Conservation (phyloP, 768 basidiomycete genomes). For the Bullera alba region DNA sequence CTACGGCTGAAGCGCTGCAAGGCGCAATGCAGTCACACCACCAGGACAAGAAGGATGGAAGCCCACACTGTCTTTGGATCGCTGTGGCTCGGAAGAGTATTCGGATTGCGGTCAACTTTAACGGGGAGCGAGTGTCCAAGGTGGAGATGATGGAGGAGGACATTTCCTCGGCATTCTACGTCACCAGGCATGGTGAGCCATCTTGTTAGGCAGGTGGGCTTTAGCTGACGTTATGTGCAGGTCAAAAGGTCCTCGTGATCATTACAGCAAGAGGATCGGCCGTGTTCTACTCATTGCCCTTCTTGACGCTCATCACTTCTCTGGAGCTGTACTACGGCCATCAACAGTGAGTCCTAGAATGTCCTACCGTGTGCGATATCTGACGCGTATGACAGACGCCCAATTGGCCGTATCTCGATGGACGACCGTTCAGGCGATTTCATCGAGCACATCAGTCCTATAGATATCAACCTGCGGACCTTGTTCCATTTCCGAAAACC, state of each 20-base stretch:
- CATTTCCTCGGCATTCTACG: slow-evolving; percentile 51
- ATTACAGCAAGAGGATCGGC: slow-evolving; percentile 38
- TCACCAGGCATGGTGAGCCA: slow-evolving; percentile 59
- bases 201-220: background rate
- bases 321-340: slow-evolving; percentile 30
- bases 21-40: slow-evolving; percentile 50
- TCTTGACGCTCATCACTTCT: slow-evolving; percentile 35
- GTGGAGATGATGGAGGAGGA: slow-evolving; percentile 61
- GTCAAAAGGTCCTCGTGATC: slow-evolving; percentile 38
- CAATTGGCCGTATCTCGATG: slow-evolving; percentile 38
- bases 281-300: slow-evolving; percentile 38
- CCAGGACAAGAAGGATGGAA: slow-evolving; percentile 39
- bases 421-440: slow-evolving; percentile 46
- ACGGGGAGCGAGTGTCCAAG: slow-evolving; percentile 61
- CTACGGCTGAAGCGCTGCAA: slow-evolving; percentile 41
- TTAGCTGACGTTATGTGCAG: slow-evolving; percentile 9
- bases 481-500: slow-evolving; percentile 45
- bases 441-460: slow-evolving; percentile 38
- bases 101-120: slow-evolving; percentile 55
- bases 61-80: slow-evolving; percentile 51
- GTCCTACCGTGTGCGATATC: background rate
- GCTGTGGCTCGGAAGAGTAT: slow-evolving; percentile 58
- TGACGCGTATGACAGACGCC: slow-evolving; percentile 14
- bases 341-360: slow-evolving; percentile 15
- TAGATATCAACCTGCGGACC: slow-evolving; percentile 42